Percentiles rank a stretch among this genome's conserved stretches.
Conservation (phyloP, 305 asterid genomes). For the Withania somnifera region DNA sequence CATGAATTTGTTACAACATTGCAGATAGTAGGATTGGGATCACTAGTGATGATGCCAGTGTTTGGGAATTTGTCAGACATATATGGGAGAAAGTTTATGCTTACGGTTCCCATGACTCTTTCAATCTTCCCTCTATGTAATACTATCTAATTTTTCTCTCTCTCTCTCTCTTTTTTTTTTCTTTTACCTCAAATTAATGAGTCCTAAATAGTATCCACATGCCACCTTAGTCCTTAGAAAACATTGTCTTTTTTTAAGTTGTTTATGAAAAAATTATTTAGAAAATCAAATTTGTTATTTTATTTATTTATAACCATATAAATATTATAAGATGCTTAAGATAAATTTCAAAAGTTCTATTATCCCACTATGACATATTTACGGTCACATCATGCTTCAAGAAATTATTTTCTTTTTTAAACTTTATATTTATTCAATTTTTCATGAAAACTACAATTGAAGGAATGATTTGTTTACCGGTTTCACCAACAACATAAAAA, state of each 20-base stretch:
- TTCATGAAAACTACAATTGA: too few relatives aligned
- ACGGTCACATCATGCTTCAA: too few relatives aligned
- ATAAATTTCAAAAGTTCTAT: too few relatives aligned
- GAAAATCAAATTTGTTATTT: not conserved
- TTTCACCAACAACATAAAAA: not conserved
- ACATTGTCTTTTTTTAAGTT: not conserved
- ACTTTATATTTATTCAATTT: too few relatives aligned
- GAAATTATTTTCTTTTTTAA: too few relatives aligned
- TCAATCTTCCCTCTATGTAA: constrained; percentile 62
- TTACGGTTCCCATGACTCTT: constrained; percentile 71
- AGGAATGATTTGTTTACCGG: not conserved
- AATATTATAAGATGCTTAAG: too few relatives aligned
- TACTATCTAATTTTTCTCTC: not conserved
- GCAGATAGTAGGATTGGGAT: constrained; percentile 83
- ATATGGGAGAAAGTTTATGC: constrained; percentile 75
- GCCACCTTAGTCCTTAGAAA: too few relatives aligned
- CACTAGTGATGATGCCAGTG: constrained; percentile 69
- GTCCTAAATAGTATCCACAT: too few relatives aligned
- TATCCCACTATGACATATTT: too few relatives aligned
- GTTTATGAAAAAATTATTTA: not conserved
- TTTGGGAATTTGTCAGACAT: constrained; percentile 82
- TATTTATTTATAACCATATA: too few relatives aligned
- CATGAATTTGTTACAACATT: not conserved
- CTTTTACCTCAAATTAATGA: too few relatives aligned
- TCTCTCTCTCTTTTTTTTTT: too few relatives aligned